Base-by-base conservation (phyloP, 441 rosid genomes). In the Daphne laureola region DNA sequence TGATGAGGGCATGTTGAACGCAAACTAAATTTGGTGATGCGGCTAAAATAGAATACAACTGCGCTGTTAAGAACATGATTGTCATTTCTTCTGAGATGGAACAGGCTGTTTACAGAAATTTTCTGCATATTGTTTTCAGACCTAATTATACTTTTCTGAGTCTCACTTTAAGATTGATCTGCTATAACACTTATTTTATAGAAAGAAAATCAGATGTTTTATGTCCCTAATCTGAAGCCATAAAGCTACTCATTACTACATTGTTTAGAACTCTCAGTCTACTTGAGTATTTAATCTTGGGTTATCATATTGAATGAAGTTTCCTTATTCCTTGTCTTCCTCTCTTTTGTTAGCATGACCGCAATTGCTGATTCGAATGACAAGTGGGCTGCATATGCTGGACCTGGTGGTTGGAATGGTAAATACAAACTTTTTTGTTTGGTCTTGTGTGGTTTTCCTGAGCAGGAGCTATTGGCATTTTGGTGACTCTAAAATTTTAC, bases 371-470 rank as follows among this genome's bases (percentile, higher is more conserved):
- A 93, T 76, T 56, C 80, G 67, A 93, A 93, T 67, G 73, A 93
- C 66, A 85, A 87, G 71, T 90, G 98, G 98, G 97, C 98, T 14
- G 62, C 93, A 23, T 85, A 87, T 73, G 98, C 98, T 0, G 98
- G 97, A 67, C 97, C 98, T 59, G 97, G 97, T 64, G 98, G 97
- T 74, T 93, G 98, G 98, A 93, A 93, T 71, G 98, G 98, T 90
- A 78, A 72, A 54, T 48, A 17, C 23, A 48, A 59, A 11, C 43
- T 41, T 1, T 54, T 46, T 50, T 53, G 11, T 18, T 17, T n/a
- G 4, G 14, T 17, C n/a, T 13, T 49, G 41, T 42, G 17, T 49
- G 42, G 11, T 23, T 25, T 16, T 4, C 5, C 9, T 8, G 43
- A n/a, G 35, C 36, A 15, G 18, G 55, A 51, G 17, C 11, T 48